Conservation (phyloP, 1,139 yeast genomes). For the Yamadazyma diospyri region DNA sequence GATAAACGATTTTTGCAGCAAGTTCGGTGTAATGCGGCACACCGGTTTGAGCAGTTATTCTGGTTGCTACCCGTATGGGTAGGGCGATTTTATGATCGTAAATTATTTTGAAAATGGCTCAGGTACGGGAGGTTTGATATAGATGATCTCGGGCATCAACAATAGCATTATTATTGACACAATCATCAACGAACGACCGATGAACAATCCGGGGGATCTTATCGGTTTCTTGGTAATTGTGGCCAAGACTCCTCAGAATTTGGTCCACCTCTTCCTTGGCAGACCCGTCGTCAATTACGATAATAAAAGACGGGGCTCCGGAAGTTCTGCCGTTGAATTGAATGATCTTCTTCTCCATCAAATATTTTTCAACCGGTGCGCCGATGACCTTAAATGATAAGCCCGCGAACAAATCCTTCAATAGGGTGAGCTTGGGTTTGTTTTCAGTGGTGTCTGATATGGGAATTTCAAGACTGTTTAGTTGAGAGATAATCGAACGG, state of each 20-base stretch:
- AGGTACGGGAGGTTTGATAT: no score
- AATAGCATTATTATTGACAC: constrained; percentile 34
- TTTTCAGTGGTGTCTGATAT: not conserved
- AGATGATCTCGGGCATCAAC: constrained; percentile 45
- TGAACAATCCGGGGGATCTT: constrained; percentile 48
- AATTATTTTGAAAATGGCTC: no score
- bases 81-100: no score
- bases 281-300: not conserved
- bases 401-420: constrained; percentile 8
- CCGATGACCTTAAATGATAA: constrained; percentile 10
- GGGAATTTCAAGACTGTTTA: constrained; percentile 1
- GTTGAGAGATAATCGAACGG: constrained; percentile 4
- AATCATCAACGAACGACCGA: constrained; percentile 37
- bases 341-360: constrained; percentile 9
- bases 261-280: constrained; percentile 4
- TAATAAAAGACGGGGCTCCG: constrained; percentile 2
- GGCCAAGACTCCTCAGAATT: constrained; percentile 8
- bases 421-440: not conserved
- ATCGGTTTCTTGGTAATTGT: constrained; percentile 12
- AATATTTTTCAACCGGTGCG: not conserved
- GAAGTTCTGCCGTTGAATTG: constrained; percentile 6
- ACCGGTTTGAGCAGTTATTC: no score
- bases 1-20: constrained; percentile 3
- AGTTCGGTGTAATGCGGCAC: constrained; percentile 3
- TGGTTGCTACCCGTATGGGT: no score